Base-by-base conservation (phyloP, 2,329 filamentous ascomycete species). In the Daldinia sp. region DNA sequence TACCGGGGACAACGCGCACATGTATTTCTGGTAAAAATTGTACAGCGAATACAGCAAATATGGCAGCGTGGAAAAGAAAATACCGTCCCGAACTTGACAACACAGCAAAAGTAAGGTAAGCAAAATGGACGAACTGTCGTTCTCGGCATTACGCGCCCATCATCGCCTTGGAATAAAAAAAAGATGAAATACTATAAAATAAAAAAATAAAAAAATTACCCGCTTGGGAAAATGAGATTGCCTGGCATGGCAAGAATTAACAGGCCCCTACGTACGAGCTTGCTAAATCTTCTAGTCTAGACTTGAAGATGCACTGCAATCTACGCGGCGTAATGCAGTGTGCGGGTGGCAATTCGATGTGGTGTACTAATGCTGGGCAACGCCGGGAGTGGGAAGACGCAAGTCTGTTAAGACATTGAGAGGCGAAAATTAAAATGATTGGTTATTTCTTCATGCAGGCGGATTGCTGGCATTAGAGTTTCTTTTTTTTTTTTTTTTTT, bases 391-490 rank as follows among this genome's bases (percentile, higher is more conserved):
- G 68, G 62, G 58, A 56, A 68, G 54, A 59, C 51, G 60, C 54
- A 55, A 59, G 26, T 50, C 48, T 55, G 28, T 46, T 64, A 42
- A 65, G 57, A 51, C 46, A 51, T 12, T 41, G 48, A 57, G 26
- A 64, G 67, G 67, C 64, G 67, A 65, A 20, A 53, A n/a, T 2
- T 4, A 44, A 63, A 68, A 61, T 64, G 69, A 72, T 72, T 72
- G 69, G 69, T n/a, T 62, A 4, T 62, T 54, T 44, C 50, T 50
- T 64, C 15, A 59, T 68, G 64, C 69, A 39, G 20, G 65, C 59
- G 13, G 58, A 69, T 65, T 65, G 67, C 64, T 71, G 69, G 67
- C 67, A 67, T 65, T 64, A 44, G 20, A 23, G 20, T 2, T 2
- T 23, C 60, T 58, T 23, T 48, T 61, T 59, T 62, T 61, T 59